These are phyloP conservation scores for Fusarium pseudograminearum DNA, from an alignment of 2,329 filamentous ascomycete genomes.

Conservation along the genomic window DNA sequence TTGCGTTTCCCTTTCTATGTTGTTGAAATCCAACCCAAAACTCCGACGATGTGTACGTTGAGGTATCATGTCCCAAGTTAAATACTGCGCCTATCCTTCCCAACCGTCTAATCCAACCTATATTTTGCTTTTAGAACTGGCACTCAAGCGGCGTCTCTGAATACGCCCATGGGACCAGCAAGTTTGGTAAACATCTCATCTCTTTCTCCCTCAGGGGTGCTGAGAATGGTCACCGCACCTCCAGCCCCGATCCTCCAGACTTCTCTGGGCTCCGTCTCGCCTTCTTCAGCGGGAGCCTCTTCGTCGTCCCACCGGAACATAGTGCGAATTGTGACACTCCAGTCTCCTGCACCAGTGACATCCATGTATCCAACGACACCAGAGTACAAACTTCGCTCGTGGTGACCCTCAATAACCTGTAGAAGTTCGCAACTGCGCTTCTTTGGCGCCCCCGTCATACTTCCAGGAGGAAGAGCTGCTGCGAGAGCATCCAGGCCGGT, in stretches of 20 bases:
- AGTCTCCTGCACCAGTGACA: conserved; percentile 85
- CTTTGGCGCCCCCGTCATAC: conserved; percentile 97
- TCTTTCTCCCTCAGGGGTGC: conserved; percentile 82
- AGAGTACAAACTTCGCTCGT: conserved; percentile 82
- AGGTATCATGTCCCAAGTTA: conserved; percentile 48
- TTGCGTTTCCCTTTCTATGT: conserved; percentile 41
- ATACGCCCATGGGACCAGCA: conserved; percentile 66
- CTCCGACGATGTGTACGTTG: conserved; percentile 53
- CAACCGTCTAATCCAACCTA: background rate
- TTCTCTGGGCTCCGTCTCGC: conserved; percentile 58
- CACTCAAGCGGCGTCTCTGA: conserved; percentile 53
- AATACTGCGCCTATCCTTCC: conserved; percentile 19
- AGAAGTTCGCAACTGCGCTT: conserved; percentile 90
- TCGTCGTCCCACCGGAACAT: conserved; percentile 80
- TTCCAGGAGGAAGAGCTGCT: conserved; percentile 84
- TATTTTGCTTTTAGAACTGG: background rate
- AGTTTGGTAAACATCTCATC: conserved; percentile 91
- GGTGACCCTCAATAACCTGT: conserved; percentile 70
- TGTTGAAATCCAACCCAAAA: conserved; percentile 48
- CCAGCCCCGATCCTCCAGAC: conserved; percentile 89
- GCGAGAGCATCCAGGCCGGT: conserved; percentile 82
- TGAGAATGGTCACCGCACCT: conserved; percentile 88
- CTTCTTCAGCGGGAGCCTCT: conserved; percentile 47
- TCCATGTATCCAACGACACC: conserved; percentile 93
- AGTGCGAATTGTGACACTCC: conserved; percentile 90